Evolutionary conservation across 257 asterid species (phyloP), one percentile per base, ranked within the genome.

Genomic region (Jasminum sambac): DNA sequence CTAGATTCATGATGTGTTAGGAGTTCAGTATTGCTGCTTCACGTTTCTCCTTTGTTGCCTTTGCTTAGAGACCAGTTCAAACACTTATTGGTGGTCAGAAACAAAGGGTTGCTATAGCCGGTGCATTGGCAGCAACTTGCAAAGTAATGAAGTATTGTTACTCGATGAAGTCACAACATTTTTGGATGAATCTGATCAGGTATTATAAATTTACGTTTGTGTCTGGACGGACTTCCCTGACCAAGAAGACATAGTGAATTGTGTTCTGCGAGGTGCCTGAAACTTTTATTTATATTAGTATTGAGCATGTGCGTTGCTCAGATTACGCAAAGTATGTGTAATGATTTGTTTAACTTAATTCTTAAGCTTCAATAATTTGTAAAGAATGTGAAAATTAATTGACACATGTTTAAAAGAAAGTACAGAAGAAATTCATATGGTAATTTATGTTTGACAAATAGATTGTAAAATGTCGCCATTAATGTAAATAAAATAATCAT

Each of bases 31-130:
- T 58, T 66, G 12, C 12, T 61, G 40, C 36, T 1, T 19, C 14
- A 16, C 16, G 63, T 44, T 50, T 66, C 72, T 70, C 38, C 24
- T 23, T 5, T 40, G 42, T 74, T 76, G 44, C 52, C 38, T 71
- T 67, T 50, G 50, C 71, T 70, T 74, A 94, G 99, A 86, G 95
- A 81, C 97, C 96, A 4, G 90, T 94, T 77, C 99, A 94, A 81
- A 91, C 96, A 73, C 97, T 94, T 42, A 94, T 97, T 52, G 99
- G 99, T 58, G 99, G 99, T 78, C 99, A 94, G 84, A 94, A 94
- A 76, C 99, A 94, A 83, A 86, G 99, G 81, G 99, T 94, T 62
- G 97, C 99, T 39, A 85, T 92, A 42, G 99, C 99, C 59, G 99
- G 99, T 66, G 99, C 99, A 67, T 83, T 94, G 72, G 96, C 99